Conservation (phyloP, 495 filamentous ascomycete genomes). For the Penicillium lagena region DNA sequence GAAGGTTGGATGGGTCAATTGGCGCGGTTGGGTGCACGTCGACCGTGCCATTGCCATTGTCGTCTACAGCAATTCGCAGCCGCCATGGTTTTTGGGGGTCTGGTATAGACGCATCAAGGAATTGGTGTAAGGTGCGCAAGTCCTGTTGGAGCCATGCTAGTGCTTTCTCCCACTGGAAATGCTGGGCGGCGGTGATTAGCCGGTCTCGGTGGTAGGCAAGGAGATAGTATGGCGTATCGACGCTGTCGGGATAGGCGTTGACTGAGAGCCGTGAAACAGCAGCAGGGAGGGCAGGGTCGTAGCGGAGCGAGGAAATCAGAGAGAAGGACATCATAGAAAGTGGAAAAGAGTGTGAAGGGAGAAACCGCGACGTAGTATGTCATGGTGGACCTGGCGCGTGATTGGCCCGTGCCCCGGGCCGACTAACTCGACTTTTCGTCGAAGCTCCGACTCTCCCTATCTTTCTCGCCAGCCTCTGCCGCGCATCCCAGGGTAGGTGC, state of each 20-base stretch:
- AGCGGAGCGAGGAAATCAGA: constrained; percentile 63
- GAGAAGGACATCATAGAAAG: too few species aligned
- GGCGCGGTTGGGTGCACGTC: constrained; percentile 42
- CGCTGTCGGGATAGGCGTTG: constrained; percentile 31
- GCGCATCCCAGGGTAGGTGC: too few species aligned
- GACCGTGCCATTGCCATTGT: constrained; percentile 40
- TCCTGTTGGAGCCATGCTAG: constrained; percentile 25
- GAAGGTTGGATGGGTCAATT: constrained; percentile 46
- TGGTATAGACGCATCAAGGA: constrained; percentile 30
- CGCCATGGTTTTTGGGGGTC: constrained; percentile 34
- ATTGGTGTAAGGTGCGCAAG: constrained; percentile 13
- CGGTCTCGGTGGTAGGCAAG: constrained; percentile 74
- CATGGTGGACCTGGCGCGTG: constrained; percentile 17
- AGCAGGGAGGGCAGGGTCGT: constrained; percentile 57
- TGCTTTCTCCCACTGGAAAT: constrained; percentile 55
- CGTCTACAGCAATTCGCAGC: constrained; percentile 49
- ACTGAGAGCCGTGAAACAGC: constrained; percentile 27
- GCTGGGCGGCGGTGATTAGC: constrained; percentile 64
- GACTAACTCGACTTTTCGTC: constrained; percentile 28
- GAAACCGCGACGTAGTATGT: not conserved
- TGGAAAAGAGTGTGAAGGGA: too few species aligned
- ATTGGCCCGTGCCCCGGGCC: constrained; percentile 26
- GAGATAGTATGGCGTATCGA: constrained; percentile 71
- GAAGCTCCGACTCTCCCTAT: constrained; percentile 26
- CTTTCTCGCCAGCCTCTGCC: not conserved